Evolutionary conservation across 2,329 filamentous ascomycete genomes (phyloP).

Genomic region (Colletotrichum limetticola): DNA sequence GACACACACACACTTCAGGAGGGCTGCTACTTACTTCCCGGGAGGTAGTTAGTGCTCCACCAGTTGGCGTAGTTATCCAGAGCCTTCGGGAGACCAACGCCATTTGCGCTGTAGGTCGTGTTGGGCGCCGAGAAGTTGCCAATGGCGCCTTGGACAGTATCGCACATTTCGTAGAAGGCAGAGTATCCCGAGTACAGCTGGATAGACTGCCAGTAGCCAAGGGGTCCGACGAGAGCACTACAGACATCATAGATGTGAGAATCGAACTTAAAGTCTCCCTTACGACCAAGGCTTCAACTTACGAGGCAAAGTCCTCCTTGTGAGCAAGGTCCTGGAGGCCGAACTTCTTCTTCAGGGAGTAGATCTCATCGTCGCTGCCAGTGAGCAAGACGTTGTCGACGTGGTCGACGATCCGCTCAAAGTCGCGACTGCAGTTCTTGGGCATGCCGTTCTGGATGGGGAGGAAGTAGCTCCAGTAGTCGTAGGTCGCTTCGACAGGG

Average conservation of each 20-base stretch:
- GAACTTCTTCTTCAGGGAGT: slow-evolving; percentile 62
- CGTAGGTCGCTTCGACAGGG: slow-evolving; percentile 63
- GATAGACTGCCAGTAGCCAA: slow-evolving; percentile 49
- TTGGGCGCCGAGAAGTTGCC: slow-evolving; percentile 42
- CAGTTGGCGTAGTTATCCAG: slow-evolving; percentile 65
- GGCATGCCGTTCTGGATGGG: slow-evolving; percentile 69
- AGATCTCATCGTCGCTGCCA: slow-evolving; percentile 53
- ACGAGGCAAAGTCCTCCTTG: slow-evolving; percentile 62
- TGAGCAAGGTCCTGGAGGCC: slow-evolving; percentile 58
- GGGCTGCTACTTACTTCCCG: slow-evolving; percentile 54
- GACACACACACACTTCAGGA: neutral
- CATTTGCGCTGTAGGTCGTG: slow-evolving; percentile 45
- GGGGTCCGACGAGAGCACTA: slow-evolving; percentile 13
- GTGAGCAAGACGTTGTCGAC: slow-evolving; percentile 60
- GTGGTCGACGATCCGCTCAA: slow-evolving; percentile 61
- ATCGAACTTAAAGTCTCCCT: neutral
- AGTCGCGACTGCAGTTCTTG: slow-evolving; percentile 65
- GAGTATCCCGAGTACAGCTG: slow-evolving; percentile 47
- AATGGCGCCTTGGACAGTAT: slow-evolving; percentile 40
- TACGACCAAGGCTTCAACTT: slow-evolving; percentile 13
- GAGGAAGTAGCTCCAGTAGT: slow-evolving; percentile 69
- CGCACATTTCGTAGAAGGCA: slow-evolving; percentile 49
- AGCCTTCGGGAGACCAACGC: slow-evolving; percentile 65
- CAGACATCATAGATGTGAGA: no score
- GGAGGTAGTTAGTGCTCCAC: slow-evolving; percentile 57